A percentile compares a stretch with the other conserved stretches of the same genome.
Conservation (phyloP, 768 basidiomycete genomes). For the Pholiota microspora region DNA sequence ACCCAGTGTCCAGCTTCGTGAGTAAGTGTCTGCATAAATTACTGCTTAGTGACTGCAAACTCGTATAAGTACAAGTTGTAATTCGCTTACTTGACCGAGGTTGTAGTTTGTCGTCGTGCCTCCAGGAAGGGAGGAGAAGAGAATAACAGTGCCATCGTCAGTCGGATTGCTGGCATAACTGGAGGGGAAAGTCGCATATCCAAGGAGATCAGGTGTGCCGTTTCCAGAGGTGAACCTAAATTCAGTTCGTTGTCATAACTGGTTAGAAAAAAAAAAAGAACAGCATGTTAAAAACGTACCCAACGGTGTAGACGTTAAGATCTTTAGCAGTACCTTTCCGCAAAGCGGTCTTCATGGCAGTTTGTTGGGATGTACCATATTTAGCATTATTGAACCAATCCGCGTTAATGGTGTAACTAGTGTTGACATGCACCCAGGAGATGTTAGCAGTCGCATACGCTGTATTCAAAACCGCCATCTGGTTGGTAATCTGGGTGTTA, state of each 20-base stretch:
- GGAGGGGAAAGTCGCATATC: constrained; percentile 54
- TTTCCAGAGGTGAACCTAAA: constrained; percentile 31
- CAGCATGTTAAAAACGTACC: too few relatives aligned
- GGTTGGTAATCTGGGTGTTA: constrained; percentile 32
- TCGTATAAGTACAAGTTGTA: too few relatives aligned
- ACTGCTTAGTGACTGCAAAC: too few relatives aligned
- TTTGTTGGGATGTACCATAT: constrained; percentile 34
- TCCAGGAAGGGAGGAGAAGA: constrained; percentile 40
- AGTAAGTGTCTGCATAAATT: constrained; percentile 44
- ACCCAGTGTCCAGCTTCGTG: constrained; percentile 66
- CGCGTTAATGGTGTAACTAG: constrained; percentile 39
- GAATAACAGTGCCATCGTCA: constrained; percentile 50
- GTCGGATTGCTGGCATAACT: constrained; percentile 33
- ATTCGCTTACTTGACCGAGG: constrained; percentile 35
- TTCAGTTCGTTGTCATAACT: too few relatives aligned
- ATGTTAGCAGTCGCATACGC: constrained; percentile 39
- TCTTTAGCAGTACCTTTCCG: constrained; percentile 36
- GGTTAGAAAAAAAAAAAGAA: too few relatives aligned
- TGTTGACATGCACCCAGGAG: constrained; percentile 31
- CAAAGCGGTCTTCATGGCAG: constrained; percentile 45
- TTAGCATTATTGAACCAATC: constrained; percentile 48
- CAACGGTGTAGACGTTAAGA: constrained; percentile 53
- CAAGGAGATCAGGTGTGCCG: constrained; percentile 44
- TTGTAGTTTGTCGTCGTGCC: constrained; percentile 43
- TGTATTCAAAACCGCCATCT: constrained; percentile 40